Evolutionary conservation across 192 early-diverging fungal genomes (phyloP).

Genomic region (Chytriomyces confervae): DNA sequence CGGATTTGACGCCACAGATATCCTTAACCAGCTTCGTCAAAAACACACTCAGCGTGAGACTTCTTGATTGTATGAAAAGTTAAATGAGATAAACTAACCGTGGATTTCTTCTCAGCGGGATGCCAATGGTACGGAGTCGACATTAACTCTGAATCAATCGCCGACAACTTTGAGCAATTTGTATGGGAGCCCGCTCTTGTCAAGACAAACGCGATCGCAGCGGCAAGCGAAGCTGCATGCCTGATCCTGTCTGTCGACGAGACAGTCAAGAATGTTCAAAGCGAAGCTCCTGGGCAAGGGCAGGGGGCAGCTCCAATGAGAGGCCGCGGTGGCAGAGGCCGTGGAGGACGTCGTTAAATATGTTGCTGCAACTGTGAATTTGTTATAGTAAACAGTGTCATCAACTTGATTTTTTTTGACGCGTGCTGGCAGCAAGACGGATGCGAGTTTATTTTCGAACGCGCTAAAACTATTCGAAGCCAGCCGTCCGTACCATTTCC

Average conservation of each 20-base stretch:
- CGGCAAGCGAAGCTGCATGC: constrained; percentile 95
- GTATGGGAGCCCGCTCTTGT: constrained; percentile 99
- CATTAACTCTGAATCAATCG: constrained; percentile 83
- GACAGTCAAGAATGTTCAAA: constrained; percentile 91
- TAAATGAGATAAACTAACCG: background rate
- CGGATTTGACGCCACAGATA: constrained; percentile 97
- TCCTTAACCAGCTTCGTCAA: constrained; percentile 95
- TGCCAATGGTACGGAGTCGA: constrained; percentile 93
- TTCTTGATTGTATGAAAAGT: background rate
- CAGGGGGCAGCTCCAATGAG: constrained; percentile 23
- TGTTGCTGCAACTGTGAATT: too few species aligned
- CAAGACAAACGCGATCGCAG: constrained; percentile 94
- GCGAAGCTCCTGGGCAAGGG: constrained; percentile 69
- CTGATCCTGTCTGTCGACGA: constrained; percentile 96
- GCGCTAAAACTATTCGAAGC: background rate
- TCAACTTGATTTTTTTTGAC: background rate
- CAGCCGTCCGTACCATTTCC: background rate
- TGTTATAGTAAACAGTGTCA: too few species aligned
- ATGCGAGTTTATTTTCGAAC: too few species aligned
- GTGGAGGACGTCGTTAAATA: constrained; percentile 34
- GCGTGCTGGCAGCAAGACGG: background rate
- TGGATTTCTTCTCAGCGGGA: constrained; percentile 41
- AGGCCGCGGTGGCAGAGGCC: constrained; percentile 46
- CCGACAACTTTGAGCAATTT: constrained; percentile 90
- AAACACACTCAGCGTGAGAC: constrained; percentile 77